These are phyloP conservation scores for Trichoderma reesei DNA, from an alignment of 495 filamentous ascomycete species.

Conservation along the genomic window DNA sequence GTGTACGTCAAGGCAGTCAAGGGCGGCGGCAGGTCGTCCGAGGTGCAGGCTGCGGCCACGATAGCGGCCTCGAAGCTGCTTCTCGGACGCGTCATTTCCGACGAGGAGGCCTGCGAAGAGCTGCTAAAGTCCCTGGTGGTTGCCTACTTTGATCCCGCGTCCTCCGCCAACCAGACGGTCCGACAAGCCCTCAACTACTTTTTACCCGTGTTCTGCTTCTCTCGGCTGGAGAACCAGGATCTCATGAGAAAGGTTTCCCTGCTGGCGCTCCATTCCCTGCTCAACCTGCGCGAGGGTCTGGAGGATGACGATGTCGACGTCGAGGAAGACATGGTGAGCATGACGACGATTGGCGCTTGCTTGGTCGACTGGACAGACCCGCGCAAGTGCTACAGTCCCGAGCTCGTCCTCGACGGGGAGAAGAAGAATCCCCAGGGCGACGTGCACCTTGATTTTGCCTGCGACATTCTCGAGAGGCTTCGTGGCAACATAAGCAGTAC, in stretches of 20 bases:
- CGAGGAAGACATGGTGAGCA: constrained; percentile 69
- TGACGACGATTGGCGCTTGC: constrained; percentile 65
- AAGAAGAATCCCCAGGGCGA: constrained; percentile 53
- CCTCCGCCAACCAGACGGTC: constrained; percentile 72
- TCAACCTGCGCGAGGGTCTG: constrained; percentile 56
- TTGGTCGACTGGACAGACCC: constrained; percentile 95
- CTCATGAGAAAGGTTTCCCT: constrained; percentile 65
- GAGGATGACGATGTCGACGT: constrained; percentile 74
- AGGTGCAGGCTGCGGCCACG: constrained; percentile 74
- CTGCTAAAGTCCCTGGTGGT: constrained; percentile 74
- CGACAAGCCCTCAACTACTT: constrained; percentile 89
- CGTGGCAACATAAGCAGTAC: constrained; percentile 48
- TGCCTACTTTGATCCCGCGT: constrained; percentile 85
- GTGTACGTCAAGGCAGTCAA: constrained; percentile 69
- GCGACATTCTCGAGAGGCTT: constrained; percentile 49
- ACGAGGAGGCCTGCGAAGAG: constrained; percentile 47
- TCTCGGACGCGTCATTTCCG: constrained; percentile 57
- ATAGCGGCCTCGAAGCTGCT: constrained; percentile 78
- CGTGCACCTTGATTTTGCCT: constrained; percentile 58
- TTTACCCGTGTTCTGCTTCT: constrained; percentile 90
- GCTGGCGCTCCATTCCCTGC: constrained; percentile 54
- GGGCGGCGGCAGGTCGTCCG: constrained; percentile 52
- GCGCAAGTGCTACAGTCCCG: constrained; percentile 67
- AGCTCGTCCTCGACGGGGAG: constrained; percentile 47
- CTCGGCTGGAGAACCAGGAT: constrained; percentile 64